Evolutionary conservation across 2,329 filamentous ascomycete species (phyloP).

Genomic region (Exophiala viscosa): DNA sequence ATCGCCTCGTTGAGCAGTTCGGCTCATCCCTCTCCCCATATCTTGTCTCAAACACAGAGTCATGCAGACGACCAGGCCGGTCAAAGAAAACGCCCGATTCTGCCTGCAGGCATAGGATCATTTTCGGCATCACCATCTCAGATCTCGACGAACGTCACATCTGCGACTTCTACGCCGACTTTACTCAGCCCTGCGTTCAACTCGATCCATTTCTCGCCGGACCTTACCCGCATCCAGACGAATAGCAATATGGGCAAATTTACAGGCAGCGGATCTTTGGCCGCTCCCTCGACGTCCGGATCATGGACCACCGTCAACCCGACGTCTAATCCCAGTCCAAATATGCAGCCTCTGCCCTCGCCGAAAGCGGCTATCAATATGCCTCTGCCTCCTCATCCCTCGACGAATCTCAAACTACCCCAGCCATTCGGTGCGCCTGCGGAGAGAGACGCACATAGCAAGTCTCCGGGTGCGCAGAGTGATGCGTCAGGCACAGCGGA

Average conservation of each 20-base stretch:
- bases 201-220: constrained; percentile 23
- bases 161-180: constrained; percentile 23
- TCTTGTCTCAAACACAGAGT: constrained; percentile 11
- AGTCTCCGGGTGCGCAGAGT: constrained; percentile 34
- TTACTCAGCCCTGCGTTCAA: constrained; percentile 28
- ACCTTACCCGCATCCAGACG: constrained; percentile 17
- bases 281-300: constrained; percentile 7
- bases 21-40: constrained; percentile 17
- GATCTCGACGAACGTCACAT: constrained; percentile 31
- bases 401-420: constrained; percentile 23
- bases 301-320: constrained; percentile 18
- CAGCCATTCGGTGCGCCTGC: constrained; percentile 38
- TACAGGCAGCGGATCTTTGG: constrained; percentile 1
- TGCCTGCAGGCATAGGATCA: constrained; percentile 32
- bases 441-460: constrained; percentile 32
- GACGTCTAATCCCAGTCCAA: constrained; percentile 17
- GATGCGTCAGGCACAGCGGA: constrained; percentile 59
- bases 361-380: constrained; percentile 28
- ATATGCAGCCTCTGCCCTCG: constrained; percentile 28
- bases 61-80: constrained; percentile 13
- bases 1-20: constrained; percentile 17
- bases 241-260: constrained; percentile 15
- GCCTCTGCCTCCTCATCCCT: constrained; percentile 25
- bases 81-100: constrained; percentile 17
- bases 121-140: constrained; percentile 36